Base-by-base conservation (phyloP, 495 filamentous ascomycete genomes). In the Penicillium angulare region DNA sequence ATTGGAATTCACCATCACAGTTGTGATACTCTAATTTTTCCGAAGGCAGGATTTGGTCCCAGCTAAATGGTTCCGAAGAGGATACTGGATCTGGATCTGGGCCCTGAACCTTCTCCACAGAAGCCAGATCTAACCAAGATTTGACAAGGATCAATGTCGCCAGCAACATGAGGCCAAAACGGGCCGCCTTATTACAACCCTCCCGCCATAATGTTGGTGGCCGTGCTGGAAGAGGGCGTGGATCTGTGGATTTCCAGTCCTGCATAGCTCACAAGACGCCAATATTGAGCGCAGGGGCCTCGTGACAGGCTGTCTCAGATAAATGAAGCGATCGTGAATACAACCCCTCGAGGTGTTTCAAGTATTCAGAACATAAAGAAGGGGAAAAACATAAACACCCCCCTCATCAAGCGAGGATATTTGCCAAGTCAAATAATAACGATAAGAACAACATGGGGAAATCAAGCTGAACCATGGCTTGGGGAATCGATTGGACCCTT, bases 1-100 rank as follows among this genome's bases (percentile, higher is more conserved):
- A 85, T 55, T 73, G 69, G 49, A 79, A 70, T 8, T 61, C 72
- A 55, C 63, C 63, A 21, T 66, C 70, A 47, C 73, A 75, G n/a
- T 68, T 54, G 42, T 66, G 51, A 50, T 74, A 76, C 21, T 68
- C 45, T 18, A 76, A 52, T 1, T 46, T 47, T 9, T 52, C 34
- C 0, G 69, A 68, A 0, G 73, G 67, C 3, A 33, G 44, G 31
- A 73, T 59, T 47, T 72, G 18, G 18, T 59, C 58, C 68, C 68
- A 72, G 26, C 39, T 61, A 17, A 69, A 67, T 0, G 44, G 29
- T 13, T 5, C 36, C 12, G 24, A 41, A 16, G 20, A 46, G 26
- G 7, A 21, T 13, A 24, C n/a, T 5, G 38, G 39, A 13, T 18
- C 26, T 16, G 40, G 20, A 20, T 9, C n/a, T 16, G 10, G 49